Percentiles rank a stretch among this genome's conserved stretches.
These are phyloP conservation scores for Myxozyma geophila DNA, from an alignment of 805 yeast species.

Conservation along the genomic window DNA sequence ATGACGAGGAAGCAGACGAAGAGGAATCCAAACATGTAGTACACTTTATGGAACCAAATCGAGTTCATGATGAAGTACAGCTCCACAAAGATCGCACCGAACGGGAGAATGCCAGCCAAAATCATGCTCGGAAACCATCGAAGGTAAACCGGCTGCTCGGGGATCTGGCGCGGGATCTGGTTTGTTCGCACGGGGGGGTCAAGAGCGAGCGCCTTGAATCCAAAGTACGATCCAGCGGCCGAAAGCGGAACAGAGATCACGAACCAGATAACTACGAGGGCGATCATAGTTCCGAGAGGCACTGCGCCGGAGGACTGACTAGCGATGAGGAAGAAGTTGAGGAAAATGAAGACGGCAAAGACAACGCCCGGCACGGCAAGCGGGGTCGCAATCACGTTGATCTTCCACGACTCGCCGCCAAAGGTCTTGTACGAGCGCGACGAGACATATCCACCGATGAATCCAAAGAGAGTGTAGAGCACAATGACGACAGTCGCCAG, in stretches of 20 bases:
- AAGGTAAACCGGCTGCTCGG: slow-evolving; percentile 84
- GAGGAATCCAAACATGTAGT: slow-evolving; percentile 96
- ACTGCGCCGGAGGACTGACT: slow-evolving; percentile 91
- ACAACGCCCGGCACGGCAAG: slow-evolving; percentile 79
- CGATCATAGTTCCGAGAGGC: slow-evolving; percentile 86
- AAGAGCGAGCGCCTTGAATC: slow-evolving; percentile 62
- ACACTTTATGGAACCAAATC: slow-evolving; percentile 90
- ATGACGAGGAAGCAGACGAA: slow-evolving; percentile 85
- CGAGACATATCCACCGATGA: slow-evolving; percentile 85
- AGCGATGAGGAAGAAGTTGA: slow-evolving; percentile 80
- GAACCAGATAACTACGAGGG: slow-evolving; percentile 83
- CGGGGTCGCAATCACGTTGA: slow-evolving; percentile 83
- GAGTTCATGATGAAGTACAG: slow-evolving; percentile 90
- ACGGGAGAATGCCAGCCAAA: slow-evolving; percentile 89
- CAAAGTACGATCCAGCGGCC: slow-evolving; percentile 77
- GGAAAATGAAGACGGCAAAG: slow-evolving; percentile 63
- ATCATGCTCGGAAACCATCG: slow-evolving; percentile 67
- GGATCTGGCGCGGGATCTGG: slow-evolving; percentile 96
- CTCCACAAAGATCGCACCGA: slow-evolving; percentile 93
- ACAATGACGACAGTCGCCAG: slow-evolving; percentile 88
- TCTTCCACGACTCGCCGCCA: slow-evolving; percentile 91
- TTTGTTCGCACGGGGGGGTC: slow-evolving; percentile 85
- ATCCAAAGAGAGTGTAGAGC: slow-evolving; percentile 77
- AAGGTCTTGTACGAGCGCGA: slow-evolving; percentile 83
- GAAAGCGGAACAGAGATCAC: slow-evolving; percentile 83